Percentiles rank a stretch among this genome's conserved stretches.
Evolutionary conservation across 495 filamentous ascomycete species (phyloP).

Genomic region (Parachaetomium inaequale): DNA sequence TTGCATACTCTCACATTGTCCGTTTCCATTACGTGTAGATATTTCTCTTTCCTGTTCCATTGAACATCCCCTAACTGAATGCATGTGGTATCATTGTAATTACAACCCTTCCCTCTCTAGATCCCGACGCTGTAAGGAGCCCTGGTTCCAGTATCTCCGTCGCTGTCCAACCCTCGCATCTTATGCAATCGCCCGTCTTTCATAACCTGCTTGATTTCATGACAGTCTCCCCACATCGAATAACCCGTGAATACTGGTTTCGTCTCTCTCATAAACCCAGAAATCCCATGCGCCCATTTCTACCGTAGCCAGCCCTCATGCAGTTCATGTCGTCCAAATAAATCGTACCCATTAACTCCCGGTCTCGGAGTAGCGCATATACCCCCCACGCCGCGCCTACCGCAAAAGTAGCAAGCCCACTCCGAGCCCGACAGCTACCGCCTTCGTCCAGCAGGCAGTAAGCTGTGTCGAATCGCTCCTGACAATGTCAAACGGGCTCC

Average conservation of each 20-base stretch:
- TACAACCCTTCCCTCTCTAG: neutral
- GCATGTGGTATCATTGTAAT: conserved; percentile 19
- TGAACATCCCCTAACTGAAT: neutral
- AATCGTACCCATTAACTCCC: neutral
- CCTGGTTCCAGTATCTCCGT: neutral
- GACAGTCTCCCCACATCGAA: no score
- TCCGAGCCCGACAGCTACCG: neutral
- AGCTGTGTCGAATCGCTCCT: neutral
- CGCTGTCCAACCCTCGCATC: neutral
- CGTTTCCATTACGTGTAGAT: neutral
- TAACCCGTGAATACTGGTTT: no score
- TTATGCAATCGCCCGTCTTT: neutral
- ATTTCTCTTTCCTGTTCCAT: neutral
- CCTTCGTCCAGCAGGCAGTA: neutral
- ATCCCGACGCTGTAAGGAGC: neutral
- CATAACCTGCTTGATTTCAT: no score
- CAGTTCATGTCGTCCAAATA: neutral
- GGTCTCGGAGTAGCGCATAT: conserved; percentile 8
- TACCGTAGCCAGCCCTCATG: neutral
- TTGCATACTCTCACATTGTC: neutral
- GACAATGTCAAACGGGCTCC: conserved; percentile 30
- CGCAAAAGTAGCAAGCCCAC: conserved; percentile 13
- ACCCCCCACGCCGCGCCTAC: neutral
- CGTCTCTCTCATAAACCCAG: no score
- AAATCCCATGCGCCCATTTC: no score